phyloP scores from a whole-genome alignment of 345 rosid species.

The Euphorbia lathyris region DNA sequence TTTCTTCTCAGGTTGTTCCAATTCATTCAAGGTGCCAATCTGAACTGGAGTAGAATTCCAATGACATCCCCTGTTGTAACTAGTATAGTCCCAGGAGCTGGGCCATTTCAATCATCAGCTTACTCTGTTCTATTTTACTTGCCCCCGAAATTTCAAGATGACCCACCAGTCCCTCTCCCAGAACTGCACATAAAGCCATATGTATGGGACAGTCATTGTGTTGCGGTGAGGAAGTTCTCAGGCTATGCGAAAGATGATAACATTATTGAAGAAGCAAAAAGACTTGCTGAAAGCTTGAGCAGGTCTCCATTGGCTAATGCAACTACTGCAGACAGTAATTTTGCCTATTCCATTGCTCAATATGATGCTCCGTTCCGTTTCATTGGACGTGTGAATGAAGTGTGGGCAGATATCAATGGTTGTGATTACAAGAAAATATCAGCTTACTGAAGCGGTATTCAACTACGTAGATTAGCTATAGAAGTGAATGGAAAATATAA shows the following conservation, averaged over 20 bases:
- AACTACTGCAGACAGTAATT: conserved; percentile 32
- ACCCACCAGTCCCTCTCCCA: conserved; percentile 56
- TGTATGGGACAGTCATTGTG: conserved; percentile 39
- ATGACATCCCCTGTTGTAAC: conserved; percentile 66
- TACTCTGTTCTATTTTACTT: conserved; percentile 49
- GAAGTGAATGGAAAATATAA: too few relatives aligned
- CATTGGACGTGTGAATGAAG: conserved; percentile 58
- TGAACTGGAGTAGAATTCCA: conserved; percentile 53
- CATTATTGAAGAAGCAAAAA: conserved; percentile 42
- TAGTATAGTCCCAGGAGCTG: conserved; percentile 60
- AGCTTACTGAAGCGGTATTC: conserved; percentile 31
- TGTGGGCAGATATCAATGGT: conserved; percentile 54
- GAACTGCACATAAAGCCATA: conserved; percentile 46
- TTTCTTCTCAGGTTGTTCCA: conserved; percentile 50
- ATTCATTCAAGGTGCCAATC: conserved; percentile 64
- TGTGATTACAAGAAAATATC: conserved; percentile 28
- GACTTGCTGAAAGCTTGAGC: conserved; percentile 55
- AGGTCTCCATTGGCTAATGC: conserved; percentile 50
- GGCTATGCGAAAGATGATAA: conserved; percentile 54
- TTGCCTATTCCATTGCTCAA: conserved; percentile 63
- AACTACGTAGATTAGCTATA: background rate
- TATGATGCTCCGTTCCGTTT: conserved; percentile 55
- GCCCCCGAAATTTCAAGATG: conserved; percentile 50
- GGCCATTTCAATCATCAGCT: conserved; percentile 57
- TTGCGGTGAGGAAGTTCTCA: conserved; percentile 62